Base-by-base conservation (phyloP, 2,329 filamentous ascomycete genomes). In the Beauveria australis region DNA sequence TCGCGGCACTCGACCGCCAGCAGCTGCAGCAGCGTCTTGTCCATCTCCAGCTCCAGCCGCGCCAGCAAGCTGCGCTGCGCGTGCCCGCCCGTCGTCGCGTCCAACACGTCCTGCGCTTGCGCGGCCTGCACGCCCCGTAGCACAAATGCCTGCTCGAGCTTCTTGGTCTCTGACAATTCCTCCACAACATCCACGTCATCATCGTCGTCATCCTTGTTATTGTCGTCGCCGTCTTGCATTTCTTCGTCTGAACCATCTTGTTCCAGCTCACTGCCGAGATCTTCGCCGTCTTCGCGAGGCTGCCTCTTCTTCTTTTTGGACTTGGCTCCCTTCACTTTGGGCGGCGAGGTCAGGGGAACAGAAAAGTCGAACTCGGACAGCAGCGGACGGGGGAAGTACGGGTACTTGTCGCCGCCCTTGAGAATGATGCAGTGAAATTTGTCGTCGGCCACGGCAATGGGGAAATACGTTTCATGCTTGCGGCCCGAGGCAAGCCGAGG, bases 351-450 rank as follows among this genome's bases (percentile, higher is more conserved):
- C 40, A 97, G 78, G 0, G 95, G 94, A 19, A 99, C 83, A 48
- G 88, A 85, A 72, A 99, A 96, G 53, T 92, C 90, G 70, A 99
- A 99, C 72, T 99, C 94, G 47, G 88, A 92, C 41, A 99, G 86
- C 43, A 97, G 78, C 2, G 91, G 92, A 10, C 89, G 87, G 12
- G 91, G 94, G 76, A 93, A 97, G 77, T 94, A 97, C 0, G 93
- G 92, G 70, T 97, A 91, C 70, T 88, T 84, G 71, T 99, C 94
- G 41, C 89, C 89, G 64, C 94, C 94, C 76, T 99, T 99, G 70
- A 99, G 86, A 68, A 99, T 97, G 75, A 99, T 97, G 77, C 95
- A 99, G 79, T 97, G 93, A 74, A 99, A 99, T 69, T 89, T 93
- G 69, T 89, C 83, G 67, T 92, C 86, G 2, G 93, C 91, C 1